Evolutionary conservation across 129 eudicot genomes (phyloP).

Genomic region (Erigeron canadensis): DNA sequence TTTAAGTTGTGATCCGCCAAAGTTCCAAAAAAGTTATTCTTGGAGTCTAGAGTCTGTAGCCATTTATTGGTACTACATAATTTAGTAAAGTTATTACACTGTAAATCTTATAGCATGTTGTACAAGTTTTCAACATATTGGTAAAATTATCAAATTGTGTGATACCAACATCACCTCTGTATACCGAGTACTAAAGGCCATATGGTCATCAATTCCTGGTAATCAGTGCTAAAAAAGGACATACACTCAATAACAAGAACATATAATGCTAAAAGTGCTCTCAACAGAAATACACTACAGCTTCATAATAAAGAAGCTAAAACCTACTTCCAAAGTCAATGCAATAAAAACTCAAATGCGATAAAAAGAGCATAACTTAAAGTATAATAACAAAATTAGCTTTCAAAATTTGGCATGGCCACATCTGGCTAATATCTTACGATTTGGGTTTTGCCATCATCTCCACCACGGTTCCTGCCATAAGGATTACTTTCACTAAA

Average conservation of each 20-base stretch:
- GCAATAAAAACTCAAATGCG: neutral
- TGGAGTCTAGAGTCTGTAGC: too few species aligned
- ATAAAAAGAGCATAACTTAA: neutral
- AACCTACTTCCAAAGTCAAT: neutral
- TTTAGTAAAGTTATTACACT: too few species aligned
- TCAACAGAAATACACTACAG: neutral
- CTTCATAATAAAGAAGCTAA: neutral
- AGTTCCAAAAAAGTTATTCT: too few species aligned
- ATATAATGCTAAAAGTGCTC: neutral
- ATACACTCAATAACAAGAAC: neutral
- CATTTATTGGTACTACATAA: too few species aligned
- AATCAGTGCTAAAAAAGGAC: too few species aligned
- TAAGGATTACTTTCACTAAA: conserved; percentile 67
- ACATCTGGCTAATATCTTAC: conserved; percentile 57
- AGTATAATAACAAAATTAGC: neutral
- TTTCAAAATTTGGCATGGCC: conserved; percentile 8
- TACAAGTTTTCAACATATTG: too few species aligned
- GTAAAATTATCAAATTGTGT: too few species aligned
- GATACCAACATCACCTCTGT: too few species aligned
- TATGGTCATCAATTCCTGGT: too few species aligned
- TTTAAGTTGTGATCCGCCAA: too few species aligned
- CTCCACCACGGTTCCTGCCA: conserved; percentile 44
- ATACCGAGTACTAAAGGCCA: too few species aligned
- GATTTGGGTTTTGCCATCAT: conserved; percentile 41
- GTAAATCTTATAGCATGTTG: too few species aligned